These are phyloP conservation scores for Saccharomycopsis malanga DNA, from an alignment of 805 yeast genomes.

Conservation along the genomic window DNA sequence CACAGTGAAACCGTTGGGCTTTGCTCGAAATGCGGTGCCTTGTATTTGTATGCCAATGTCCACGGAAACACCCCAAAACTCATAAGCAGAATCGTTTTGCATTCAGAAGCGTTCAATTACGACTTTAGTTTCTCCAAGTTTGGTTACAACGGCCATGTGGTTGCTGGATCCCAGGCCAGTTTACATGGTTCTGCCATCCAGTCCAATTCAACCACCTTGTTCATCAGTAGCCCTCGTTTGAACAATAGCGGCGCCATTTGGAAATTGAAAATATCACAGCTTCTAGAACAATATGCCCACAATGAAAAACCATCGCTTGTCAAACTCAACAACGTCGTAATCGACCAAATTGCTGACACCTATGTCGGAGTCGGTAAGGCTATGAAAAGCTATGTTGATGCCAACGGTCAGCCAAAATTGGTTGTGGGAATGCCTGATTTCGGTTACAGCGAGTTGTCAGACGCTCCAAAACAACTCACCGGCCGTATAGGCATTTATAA, in stretches of 20 bases:
- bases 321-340: neutral
- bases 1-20: constrained; percentile 26
- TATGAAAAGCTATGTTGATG: constrained; percentile 1
- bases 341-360: neutral
- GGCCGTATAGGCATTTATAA: constrained; percentile 29
- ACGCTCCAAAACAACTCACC: constrained; percentile 25
- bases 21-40: constrained; percentile 37
- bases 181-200: neutral
- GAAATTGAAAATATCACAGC: neutral
- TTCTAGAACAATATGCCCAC: neutral
- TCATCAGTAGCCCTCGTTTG: constrained; percentile 6
- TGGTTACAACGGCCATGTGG: constrained; percentile 6
- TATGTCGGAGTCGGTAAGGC: constrained; percentile 14
- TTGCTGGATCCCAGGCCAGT: neutral
- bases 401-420: constrained; percentile 20
- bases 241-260: constrained; percentile 7
- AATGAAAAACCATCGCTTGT: neutral
- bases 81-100: neutral
- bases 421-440: constrained; percentile 35
- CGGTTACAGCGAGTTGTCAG: constrained; percentile 29
- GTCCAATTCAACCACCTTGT: neutral
- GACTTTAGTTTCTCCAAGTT: constrained; percentile 9
- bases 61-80: neutral
- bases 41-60: constrained; percentile 28
- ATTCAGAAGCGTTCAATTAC: neutral